phyloP scores from a whole-genome alignment of 305 asterid species.

The Fraxinus velutina region DNA sequence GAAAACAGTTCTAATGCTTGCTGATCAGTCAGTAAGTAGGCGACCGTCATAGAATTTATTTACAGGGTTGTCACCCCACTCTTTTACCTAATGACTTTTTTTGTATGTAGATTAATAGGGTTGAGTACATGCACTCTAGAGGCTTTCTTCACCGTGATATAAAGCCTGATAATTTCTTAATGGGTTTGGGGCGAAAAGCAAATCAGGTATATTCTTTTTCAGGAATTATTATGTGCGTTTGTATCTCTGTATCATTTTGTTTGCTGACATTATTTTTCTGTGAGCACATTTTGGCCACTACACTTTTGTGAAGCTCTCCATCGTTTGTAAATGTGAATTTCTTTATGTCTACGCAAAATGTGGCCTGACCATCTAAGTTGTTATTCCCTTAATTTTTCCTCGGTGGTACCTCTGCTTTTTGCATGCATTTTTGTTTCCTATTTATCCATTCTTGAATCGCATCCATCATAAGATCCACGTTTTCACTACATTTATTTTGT shows the following conservation, averaged over 20 bases:
- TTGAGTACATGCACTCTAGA: slow-evolving; percentile 52
- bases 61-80: neutral
- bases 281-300: neutral
- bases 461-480: neutral
- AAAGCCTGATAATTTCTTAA: slow-evolving; percentile 55
- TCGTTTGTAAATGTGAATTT: neutral
- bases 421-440: neutral
- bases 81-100: neutral
- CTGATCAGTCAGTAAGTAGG: slow-evolving; percentile 48
- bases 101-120: slow-evolving; percentile 44
- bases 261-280: neutral
- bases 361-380: neutral
- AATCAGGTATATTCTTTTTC: slow-evolving; percentile 38
- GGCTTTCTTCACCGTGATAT: slow-evolving; percentile 62
- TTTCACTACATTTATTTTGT: neutral
- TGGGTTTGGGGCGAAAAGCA: slow-evolving; percentile 60
- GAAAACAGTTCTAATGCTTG: slow-evolving; percentile 54
- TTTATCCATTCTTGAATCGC: neutral
- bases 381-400: neutral
- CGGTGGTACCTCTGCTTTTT: neutral
- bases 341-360: neutral
- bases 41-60: neutral
- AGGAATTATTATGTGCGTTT: neutral
- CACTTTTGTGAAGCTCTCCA: neutral
- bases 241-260: neutral